Percentiles rank a stretch among this genome's conserved stretches.
phyloP scores from a whole-genome alignment of 768 basidiomycete species.

The Suillus placidus region DNA sequence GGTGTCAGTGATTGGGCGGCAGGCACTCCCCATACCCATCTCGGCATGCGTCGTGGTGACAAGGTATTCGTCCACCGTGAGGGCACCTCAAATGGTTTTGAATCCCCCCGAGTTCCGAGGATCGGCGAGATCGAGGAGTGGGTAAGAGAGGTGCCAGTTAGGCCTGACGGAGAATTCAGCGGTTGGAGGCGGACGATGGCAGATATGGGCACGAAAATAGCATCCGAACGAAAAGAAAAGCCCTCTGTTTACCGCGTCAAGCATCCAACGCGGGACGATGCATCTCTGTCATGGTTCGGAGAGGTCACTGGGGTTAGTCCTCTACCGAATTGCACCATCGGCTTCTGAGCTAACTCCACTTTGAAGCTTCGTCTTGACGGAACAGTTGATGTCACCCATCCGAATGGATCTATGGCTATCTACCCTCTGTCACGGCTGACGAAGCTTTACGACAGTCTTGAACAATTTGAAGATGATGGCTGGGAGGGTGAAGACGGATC shows the following conservation, averaged over 20 bases:
- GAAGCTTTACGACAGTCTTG: slow-evolving; percentile 77
- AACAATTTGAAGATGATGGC: slow-evolving; percentile 73
- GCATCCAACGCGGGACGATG: slow-evolving; percentile 42
- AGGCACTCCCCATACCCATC: slow-evolving; percentile 49
- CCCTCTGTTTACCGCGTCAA: slow-evolving; percentile 45
- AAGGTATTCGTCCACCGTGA: slow-evolving; percentile 78
- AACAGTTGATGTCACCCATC: slow-evolving; percentile 70
- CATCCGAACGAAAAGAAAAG: slow-evolving; percentile 46
- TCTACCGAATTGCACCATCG: slow-evolving; percentile 11
- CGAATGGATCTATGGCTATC: slow-evolving; percentile 49
- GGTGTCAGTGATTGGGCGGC: slow-evolving; percentile 59
- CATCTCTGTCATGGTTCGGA: slow-evolving; percentile 75
- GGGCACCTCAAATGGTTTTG: slow-evolving; percentile 72
- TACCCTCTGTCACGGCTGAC: slow-evolving; percentile 73
- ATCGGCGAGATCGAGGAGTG: slow-evolving; percentile 86
- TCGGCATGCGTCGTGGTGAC: slow-evolving; percentile 84
- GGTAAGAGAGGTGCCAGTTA: slow-evolving; percentile 63
- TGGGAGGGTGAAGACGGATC: slow-evolving; percentile 52
- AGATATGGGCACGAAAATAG: slow-evolving; percentile 62
- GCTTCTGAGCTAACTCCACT: slow-evolving; percentile 14
- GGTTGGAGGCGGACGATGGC: slow-evolving; percentile 78
- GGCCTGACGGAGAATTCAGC: slow-evolving; percentile 50
- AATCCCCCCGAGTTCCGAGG: slow-evolving; percentile 70
- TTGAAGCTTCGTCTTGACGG: slow-evolving; percentile 74
- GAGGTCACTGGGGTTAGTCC: slow-evolving; percentile 74